Base-by-base conservation (phyloP, 495 filamentous ascomycete genomes). In the Cercophora samala region DNA sequence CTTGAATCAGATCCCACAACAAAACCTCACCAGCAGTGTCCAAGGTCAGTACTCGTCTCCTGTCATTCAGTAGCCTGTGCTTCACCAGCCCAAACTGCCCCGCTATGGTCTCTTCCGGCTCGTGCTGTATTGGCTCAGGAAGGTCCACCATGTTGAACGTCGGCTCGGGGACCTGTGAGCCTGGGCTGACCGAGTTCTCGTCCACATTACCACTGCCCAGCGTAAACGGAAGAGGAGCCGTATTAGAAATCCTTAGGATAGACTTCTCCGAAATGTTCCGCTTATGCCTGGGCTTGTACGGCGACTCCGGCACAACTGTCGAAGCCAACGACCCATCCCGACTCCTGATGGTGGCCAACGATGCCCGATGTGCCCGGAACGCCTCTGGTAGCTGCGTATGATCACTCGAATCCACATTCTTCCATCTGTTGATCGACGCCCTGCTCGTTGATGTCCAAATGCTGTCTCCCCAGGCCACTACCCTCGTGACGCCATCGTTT, bases 1-100 rank as follows among this genome's bases (percentile, higher is more conserved):
- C 92, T 81, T 89, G 86, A 25, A 98, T 81, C 26, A 99, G 78
- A 82, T 99, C 96, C 95, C 95, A 99, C 70, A 99, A 78, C 54
- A 96, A 81, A n/a, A 99, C 93, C 75, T 98, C 95, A 19, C 95
- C 96, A 17, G 93, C 92, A 9, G 94, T 97, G 77, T 99, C 95
- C 69, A 96, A 78, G 0, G 95, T 99, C 66, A 99, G 80, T 19
- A 94, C 92, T 60, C 93, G 86, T 71, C 90, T 89, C 72, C 95
- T 82, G 74, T 99, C 94, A 80, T 97, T 98, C 37, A 99, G 79
- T 72, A 98, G 84, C 71, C 90, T 86, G 76, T 97, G 90, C 76
- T 97, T 99, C 70, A 98, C 93, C 66, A 99, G 77, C 6, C 95
- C 95, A 80, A 96, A 92, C 73, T 97, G 95, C 3, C 95, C 96